Percentiles rank a stretch among this genome's conserved stretches.
These are phyloP conservation scores for Populus hybrid DNA, from an alignment of 441 rosid species.

Conservation along the genomic window DNA sequence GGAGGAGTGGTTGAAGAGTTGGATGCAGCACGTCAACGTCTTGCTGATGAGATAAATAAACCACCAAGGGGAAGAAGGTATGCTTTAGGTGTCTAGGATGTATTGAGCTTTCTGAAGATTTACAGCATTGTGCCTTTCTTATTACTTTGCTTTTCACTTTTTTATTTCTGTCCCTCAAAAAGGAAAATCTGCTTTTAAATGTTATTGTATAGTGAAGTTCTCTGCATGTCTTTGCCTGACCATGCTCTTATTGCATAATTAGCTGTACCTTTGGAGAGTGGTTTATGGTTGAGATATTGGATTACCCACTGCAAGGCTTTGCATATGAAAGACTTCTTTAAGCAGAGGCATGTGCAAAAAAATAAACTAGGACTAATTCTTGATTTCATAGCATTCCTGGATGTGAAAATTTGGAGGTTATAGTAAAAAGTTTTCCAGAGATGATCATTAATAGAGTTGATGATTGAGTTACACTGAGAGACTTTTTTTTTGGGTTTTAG, in stretches of 20 bases:
- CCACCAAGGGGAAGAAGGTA: slow-evolving; percentile 98
- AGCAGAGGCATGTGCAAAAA: neutral
- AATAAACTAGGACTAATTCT: slow-evolving; percentile 5
- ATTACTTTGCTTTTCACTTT: neutral
- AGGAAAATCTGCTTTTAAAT: neutral
- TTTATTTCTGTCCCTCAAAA: neutral
- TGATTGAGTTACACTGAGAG: neutral
- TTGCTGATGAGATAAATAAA: slow-evolving; percentile 79
- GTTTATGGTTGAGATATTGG: neutral
- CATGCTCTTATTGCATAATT: slow-evolving; percentile 1
- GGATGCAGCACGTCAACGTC: slow-evolving; percentile 70
- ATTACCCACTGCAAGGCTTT: slow-evolving; percentile 11
- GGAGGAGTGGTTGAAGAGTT: slow-evolving; percentile 85
- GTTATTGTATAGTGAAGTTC: neutral
- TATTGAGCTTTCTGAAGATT: slow-evolving; percentile 5
- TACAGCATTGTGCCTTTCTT: slow-evolving; percentile 13
- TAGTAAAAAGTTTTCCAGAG: neutral
- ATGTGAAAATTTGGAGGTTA: slow-evolving; percentile 11
- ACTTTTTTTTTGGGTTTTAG: neutral
- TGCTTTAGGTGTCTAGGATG: slow-evolving; percentile 8
- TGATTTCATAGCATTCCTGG: slow-evolving; percentile 3
- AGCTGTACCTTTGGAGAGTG: neutral
- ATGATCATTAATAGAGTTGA: neutral
- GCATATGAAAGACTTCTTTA: neutral
- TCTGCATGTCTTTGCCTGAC: slow-evolving; percentile 4